Percentiles rank a stretch among this genome's conserved stretches.
Evolutionary conservation across 257 asterid genomes (phyloP).

Genomic region (Fraxinus excelsior): DNA sequence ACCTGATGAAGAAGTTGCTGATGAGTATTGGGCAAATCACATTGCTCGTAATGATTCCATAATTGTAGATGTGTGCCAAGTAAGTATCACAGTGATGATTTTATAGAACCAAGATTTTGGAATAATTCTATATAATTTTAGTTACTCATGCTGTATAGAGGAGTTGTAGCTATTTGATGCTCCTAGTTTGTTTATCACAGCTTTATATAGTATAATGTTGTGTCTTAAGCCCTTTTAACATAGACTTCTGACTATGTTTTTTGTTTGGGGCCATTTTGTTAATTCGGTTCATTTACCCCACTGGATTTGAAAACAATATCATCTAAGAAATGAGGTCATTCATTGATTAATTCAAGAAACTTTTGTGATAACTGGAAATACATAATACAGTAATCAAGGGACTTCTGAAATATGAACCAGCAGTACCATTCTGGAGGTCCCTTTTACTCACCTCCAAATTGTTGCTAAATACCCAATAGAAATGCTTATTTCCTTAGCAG

Average conservation of each 20-base stretch:
- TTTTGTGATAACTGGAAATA: neutral
- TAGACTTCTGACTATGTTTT: neutral
- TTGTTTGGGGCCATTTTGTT: neutral
- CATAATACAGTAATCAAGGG: neutral
- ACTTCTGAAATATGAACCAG: neutral
- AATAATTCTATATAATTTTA: neutral
- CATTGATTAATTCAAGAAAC: neutral
- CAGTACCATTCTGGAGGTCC: neutral
- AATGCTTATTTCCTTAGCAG: neutral
- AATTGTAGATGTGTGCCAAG: slow-evolving; percentile 99
- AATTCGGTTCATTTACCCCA: neutral
- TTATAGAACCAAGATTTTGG: slow-evolving; percentile 9
- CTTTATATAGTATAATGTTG: neutral
- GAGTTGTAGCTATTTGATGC: neutral
- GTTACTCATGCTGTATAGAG: neutral
- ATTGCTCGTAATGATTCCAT: slow-evolving; percentile 98
- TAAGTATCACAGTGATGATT: slow-evolving; percentile 37
- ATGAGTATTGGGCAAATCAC: slow-evolving; percentile 99
- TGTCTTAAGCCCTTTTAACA: neutral
- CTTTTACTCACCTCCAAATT: neutral
- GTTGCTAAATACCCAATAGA: neutral
- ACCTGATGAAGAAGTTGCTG: slow-evolving; percentile 97
- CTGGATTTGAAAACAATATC: neutral
- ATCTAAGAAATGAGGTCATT: neutral
- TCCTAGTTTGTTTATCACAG: neutral